A percentile compares a stretch with the other conserved stretches of the same genome.
Evolutionary conservation across 1,284 basidiomycete species (phyloP).

Genomic region (Retiboletus fuscus): DNA sequence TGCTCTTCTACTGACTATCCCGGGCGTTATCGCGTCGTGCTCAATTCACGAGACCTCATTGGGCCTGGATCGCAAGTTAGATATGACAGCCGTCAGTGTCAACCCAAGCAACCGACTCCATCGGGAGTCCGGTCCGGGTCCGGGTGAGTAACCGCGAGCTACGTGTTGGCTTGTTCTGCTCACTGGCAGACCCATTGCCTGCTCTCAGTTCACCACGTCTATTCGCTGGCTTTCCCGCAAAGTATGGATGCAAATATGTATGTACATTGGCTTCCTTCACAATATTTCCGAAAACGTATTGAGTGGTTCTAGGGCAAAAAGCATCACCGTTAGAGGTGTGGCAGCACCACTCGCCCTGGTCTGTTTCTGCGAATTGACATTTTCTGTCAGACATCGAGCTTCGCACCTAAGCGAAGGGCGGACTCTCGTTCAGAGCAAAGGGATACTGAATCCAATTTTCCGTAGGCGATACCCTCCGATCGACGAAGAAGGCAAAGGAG

Average conservation of each 20-base stretch:
- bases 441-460: constrained; percentile 2
- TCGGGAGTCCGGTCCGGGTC: too few relatives aligned
- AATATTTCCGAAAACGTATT: not conserved
- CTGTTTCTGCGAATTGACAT: not conserved
- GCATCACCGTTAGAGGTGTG: not conserved
- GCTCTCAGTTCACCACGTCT: too few relatives aligned
- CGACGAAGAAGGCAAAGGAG: not conserved
- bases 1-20: too few relatives aligned
- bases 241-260: not conserved
- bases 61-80: too few relatives aligned
- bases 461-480: not conserved
- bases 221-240: not conserved
- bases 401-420: not conserved
- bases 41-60: too few relatives aligned
- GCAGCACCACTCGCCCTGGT: not conserved
- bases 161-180: too few relatives aligned
- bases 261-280: not conserved
- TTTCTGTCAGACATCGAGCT: not conserved
- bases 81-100: too few relatives aligned
- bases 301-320: not conserved
- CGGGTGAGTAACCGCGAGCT: too few relatives aligned
- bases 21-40: too few relatives aligned
- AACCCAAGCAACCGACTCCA: too few relatives aligned
- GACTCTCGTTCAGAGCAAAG: not conserved
- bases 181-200: too few relatives aligned